These are phyloP conservation scores for Camellia lanceoleosa DNA, from an alignment of 148 eudicot species.

Conservation along the genomic window DNA sequence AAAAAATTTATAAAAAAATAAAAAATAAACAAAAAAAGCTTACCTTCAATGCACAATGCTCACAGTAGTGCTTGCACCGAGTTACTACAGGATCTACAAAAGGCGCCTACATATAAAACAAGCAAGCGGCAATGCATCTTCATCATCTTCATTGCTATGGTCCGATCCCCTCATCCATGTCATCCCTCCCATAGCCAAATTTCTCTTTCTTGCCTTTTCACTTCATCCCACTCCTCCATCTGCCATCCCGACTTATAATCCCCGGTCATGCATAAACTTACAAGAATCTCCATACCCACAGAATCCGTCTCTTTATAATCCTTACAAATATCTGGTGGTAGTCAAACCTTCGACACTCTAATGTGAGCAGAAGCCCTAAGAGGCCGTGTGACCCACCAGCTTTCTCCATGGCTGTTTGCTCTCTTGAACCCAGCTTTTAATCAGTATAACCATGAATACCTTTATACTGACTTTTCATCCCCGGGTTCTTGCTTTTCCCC, in stretches of 20 bases:
- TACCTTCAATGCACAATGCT: constrained; percentile 89
- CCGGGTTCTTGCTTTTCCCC: constrained; percentile 50
- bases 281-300: constrained; percentile 99
- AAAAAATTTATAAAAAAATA: background rate
- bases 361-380: constrained; percentile 95
- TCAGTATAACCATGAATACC: constrained; percentile 85
- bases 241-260: constrained; percentile 98
- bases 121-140: constrained; percentile 73
- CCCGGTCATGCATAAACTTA: constrained; percentile 91
- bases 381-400: constrained; percentile 94
- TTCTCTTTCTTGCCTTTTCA: constrained; percentile 72
- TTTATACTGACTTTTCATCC: constrained; percentile 69
- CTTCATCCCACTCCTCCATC: constrained; percentile 94
- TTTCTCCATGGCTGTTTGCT: constrained; percentile 82
- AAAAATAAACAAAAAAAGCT: background rate
- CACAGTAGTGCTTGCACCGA: constrained; percentile 91
- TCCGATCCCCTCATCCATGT: constrained; percentile 37
- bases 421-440: constrained; percentile 92
- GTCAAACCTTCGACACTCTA: constrained; percentile 83
- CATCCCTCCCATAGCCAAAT: constrained; percentile 67
- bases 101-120: constrained; percentile 78
- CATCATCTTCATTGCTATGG: constrained; percentile 58
- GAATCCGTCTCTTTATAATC: constrained; percentile 90
- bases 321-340: constrained; percentile 96
- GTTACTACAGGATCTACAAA: constrained; percentile 88